Evolutionary conservation across 2,329 filamentous ascomycete species (phyloP), one percentile per base, ranked within the genome.

Genomic region (Didymella segeticola): DNA sequence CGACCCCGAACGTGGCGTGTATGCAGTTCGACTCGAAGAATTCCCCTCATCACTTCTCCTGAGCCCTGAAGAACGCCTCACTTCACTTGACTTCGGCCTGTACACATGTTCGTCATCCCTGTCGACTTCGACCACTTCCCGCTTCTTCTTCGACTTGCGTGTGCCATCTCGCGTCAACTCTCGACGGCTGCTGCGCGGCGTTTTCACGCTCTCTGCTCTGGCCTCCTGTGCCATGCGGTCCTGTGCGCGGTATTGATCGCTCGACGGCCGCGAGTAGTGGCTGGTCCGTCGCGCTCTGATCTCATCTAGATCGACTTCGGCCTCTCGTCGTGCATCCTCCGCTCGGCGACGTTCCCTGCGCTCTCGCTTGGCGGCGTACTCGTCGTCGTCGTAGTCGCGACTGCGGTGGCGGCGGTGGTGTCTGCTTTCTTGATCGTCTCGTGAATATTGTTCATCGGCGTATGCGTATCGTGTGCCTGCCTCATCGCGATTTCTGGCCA

Each of bases 291-390:
- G 68, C 26, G 66, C 67, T 46, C 76, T 62, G 42, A 78, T 56
- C 45, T 78, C 76, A 45, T 77, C 72, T 31, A 78, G 54, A 54
- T 78, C 76, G 20, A 75, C 60, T 57, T 75, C 69, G 27, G 69
- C 67, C 45, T 65, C 57, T 45, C 39, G 45, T 19, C 51, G 39
- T 20, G 39, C 33, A 2, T 72, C 69, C 6, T 71, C 68, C 29
- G 69, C 65, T 19, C 64, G 64, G n/a, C 69, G 67, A 36, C 68
- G 69, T 56, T 70, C 69, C 47, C 70, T 53, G 36, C 69, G 67
- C 41, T 72, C 69, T 30, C 70, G 66, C 43, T 58, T 66, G 42
- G 65, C 65, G n/a, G 59, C 58, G 34, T 65, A 61, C 7, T 72
- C 66, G 56, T 68, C 65, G 39, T 49, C 33, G 50, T 65, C 56